phyloP scores from a whole-genome alignment of 2,329 filamentous ascomycete genomes.

The Tolypocladium tundrense region DNA sequence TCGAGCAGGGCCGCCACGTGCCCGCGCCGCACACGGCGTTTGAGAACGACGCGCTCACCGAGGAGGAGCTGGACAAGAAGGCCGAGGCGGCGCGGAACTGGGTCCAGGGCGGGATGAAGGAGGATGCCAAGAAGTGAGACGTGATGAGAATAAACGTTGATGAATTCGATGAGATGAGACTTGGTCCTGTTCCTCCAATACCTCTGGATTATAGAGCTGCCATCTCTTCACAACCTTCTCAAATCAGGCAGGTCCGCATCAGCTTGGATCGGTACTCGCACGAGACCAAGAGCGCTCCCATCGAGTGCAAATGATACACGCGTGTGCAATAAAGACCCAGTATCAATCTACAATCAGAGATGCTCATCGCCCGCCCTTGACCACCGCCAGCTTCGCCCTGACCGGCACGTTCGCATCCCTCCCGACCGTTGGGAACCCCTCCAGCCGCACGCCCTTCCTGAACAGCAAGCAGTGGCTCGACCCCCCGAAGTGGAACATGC shows the following conservation, averaged over 20 bases:
- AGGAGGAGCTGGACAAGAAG: slow-evolving; percentile 45
- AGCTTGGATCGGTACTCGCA: no score
- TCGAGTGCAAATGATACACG: no score
- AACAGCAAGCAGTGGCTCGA: slow-evolving; percentile 62
- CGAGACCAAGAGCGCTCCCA: no score
- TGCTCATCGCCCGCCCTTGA: slow-evolving; percentile 8
- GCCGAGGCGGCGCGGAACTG: slow-evolving; percentile 46
- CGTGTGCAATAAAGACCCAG: no score
- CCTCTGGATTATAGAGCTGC: no score
- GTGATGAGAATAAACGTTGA: background rate
- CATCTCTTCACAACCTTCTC: no score
- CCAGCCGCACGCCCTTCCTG: slow-evolving; percentile 40
- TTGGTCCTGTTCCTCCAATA: background rate
- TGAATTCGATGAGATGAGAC: background rate
- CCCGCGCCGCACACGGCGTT: slow-evolving; percentile 56
- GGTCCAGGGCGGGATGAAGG: slow-evolving; percentile 62
- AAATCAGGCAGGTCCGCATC: no score
- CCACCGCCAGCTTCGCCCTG: slow-evolving; percentile 23
- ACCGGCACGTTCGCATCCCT: slow-evolving; percentile 28
- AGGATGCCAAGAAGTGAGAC: slow-evolving; percentile 43
- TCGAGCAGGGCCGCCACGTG: slow-evolving; percentile 68
- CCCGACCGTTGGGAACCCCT: slow-evolving; percentile 24
- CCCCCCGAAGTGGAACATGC: slow-evolving; percentile 77
- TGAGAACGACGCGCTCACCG: slow-evolving; percentile 28
- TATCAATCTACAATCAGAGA: background rate